Conservation (phyloP, 345 rosid genomes). For the Syzygium aromaticum region DNA sequence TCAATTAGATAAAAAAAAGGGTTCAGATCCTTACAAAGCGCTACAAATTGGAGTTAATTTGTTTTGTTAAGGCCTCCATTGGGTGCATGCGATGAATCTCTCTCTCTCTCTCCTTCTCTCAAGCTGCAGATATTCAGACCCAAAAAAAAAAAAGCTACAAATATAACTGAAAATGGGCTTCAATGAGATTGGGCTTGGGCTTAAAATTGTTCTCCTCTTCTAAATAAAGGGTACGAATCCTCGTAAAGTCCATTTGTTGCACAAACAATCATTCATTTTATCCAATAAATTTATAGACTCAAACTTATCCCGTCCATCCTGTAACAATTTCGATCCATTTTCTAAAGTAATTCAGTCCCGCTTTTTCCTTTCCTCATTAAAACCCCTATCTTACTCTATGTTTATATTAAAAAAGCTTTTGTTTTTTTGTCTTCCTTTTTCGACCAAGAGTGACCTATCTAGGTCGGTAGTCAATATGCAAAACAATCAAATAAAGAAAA, state of each 20-base stretch:
- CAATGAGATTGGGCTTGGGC: not conserved
- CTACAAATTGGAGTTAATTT: too few relatives aligned
- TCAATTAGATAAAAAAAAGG: not conserved
- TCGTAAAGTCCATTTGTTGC: too few relatives aligned
- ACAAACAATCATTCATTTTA: not conserved
- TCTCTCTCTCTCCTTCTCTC: too few relatives aligned
- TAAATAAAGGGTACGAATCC: too few relatives aligned
- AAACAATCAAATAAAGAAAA: not conserved
- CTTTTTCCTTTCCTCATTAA: not conserved
- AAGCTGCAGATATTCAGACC: too few relatives aligned
- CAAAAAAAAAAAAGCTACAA: not conserved
- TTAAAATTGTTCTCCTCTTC: not conserved
- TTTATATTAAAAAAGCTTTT: not conserved
- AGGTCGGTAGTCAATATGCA: not conserved
- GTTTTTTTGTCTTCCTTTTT: not conserved
- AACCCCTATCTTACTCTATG: not conserved
- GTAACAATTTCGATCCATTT: not conserved
- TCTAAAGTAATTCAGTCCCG: not conserved
- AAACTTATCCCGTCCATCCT: not conserved
- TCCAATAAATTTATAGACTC: not conserved
- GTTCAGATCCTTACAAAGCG: not conserved
- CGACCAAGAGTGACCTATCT: not conserved
- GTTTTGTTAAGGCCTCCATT: too few relatives aligned
- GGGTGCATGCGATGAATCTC: too few relatives aligned
- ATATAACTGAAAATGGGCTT: not conserved